Conservation (phyloP, 2,329 filamentous ascomycete species). For the Lecanicillium sp. region DNA sequence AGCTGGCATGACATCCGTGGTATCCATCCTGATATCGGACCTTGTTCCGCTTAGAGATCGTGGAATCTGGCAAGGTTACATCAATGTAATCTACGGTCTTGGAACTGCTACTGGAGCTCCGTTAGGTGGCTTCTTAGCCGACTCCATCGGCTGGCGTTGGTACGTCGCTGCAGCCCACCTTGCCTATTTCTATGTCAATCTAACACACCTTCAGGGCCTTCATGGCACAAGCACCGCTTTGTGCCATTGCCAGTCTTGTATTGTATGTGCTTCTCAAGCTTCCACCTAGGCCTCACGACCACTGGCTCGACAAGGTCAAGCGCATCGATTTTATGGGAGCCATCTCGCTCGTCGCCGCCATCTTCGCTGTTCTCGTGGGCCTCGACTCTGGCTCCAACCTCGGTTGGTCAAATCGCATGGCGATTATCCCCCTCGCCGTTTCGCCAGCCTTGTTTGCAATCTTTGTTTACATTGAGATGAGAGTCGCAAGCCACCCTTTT, state of each 20-base stretch:
- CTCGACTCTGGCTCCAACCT: conserved; percentile 68
- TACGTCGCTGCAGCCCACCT: conserved; percentile 22
- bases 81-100: conserved; percentile 64
- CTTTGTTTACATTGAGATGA: conserved; percentile 64
- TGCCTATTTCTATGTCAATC: conserved; percentile 7
- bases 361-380: conserved; percentile 59
- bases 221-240: conserved; percentile 61
- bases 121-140: conserved; percentile 62
- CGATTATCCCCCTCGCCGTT: conserved; percentile 48
- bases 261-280: conserved; percentile 57
- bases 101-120: conserved; percentile 65
- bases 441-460: conserved; percentile 52
- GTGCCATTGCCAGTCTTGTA: conserved; percentile 54
- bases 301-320: conserved; percentile 58
- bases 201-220: conserved; percentile 49
- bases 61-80: conserved; percentile 64
- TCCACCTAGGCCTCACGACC: conserved; percentile 50
- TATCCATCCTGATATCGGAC: conserved; percentile 59
- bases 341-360: conserved; percentile 54
- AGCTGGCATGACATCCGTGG: conserved; percentile 64
- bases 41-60: conserved; percentile 61
- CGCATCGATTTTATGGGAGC: conserved; percentile 71
- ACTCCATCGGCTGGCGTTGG: conserved; percentile 70
- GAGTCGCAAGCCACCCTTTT: conserved; percentile 62
- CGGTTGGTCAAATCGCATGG: conserved; percentile 54